phyloP scores from a whole-genome alignment of 441 rosid genomes.

The Macaranga tanarius region DNA sequence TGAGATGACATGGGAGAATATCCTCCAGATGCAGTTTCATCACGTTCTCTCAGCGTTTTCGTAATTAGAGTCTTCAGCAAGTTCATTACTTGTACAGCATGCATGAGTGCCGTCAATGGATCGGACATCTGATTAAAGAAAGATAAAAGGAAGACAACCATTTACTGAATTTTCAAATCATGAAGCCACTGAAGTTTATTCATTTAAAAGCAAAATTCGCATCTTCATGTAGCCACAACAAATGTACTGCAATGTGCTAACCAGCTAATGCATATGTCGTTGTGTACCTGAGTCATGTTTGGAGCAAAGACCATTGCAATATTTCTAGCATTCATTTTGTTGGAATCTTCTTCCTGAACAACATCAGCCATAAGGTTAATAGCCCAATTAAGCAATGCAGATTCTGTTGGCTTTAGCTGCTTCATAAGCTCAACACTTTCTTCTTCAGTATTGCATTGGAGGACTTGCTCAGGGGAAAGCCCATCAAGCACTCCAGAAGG shows the following conservation, averaged over 20 bases:
- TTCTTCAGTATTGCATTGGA: conserved; percentile 80
- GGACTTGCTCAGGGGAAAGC: conserved; percentile 75
- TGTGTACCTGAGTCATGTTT: conserved; percentile 79
- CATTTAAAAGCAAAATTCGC: neutral
- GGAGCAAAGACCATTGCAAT: conserved; percentile 95
- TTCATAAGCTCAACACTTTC: conserved; percentile 67
- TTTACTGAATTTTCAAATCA: neutral
- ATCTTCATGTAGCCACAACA: neutral
- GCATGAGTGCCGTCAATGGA: conserved; percentile 81
- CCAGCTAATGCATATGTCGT: neutral
- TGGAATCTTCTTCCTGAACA: conserved; percentile 64
- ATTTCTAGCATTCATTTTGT: conserved; percentile 87
- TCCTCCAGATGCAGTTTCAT: conserved; percentile 55
- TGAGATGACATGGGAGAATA: conserved; percentile 66
- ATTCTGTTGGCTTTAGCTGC: conserved; percentile 68
- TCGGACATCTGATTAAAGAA: conserved; percentile 66
- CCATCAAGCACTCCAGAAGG: conserved; percentile 79
- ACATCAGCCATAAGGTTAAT: conserved; percentile 91
- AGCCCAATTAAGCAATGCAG: conserved; percentile 79
- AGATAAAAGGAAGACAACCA: neutral
- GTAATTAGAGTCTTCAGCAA: conserved; percentile 64
- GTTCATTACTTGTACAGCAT: conserved; percentile 88
- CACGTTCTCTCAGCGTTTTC: conserved; percentile 54
- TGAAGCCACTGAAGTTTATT: neutral
- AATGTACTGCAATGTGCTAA: neutral